phyloP scores from a whole-genome alignment of 2,329 filamentous ascomycete genomes.

The Trichoderma harzianum region DNA sequence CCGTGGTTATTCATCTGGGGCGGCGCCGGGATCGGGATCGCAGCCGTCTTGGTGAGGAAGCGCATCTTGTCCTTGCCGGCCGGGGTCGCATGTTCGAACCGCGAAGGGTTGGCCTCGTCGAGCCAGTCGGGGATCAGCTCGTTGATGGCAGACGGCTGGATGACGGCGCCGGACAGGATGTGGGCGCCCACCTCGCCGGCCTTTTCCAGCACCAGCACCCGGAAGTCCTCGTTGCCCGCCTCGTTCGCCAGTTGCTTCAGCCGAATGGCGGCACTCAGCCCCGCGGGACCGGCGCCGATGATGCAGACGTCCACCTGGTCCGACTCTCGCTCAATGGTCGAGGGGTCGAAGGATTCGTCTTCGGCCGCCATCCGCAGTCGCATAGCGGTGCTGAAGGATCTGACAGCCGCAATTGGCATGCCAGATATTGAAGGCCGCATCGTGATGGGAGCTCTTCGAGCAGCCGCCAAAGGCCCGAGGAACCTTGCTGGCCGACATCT shows the following conservation, averaged over 20 bases:
- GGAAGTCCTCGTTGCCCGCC: constrained; percentile 91
- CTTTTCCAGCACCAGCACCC: constrained; percentile 90
- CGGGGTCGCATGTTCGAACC: constrained; percentile 83
- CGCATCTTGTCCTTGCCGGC: constrained; percentile 85
- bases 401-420: constrained; percentile 24
- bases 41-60: constrained; percentile 77
- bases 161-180: constrained; percentile 91
- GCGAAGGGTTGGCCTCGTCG: constrained; percentile 78
- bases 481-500: constrained; percentile 28
- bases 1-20: constrained; percentile 98
- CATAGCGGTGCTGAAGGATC: constrained; percentile 37
- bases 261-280: constrained; percentile 86
- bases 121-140: constrained; percentile 95
- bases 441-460: constrained; percentile 22
- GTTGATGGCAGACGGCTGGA: constrained; percentile 82
- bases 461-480: constrained; percentile 25
- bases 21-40: constrained; percentile 80
- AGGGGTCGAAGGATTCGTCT: constrained; percentile 62
- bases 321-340: constrained; percentile 74
- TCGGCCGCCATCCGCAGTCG: constrained; percentile 28
- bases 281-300: constrained; percentile 91
- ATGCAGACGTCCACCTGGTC: constrained; percentile 97
- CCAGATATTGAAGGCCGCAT: constrained; percentile 22
- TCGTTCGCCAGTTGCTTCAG: constrained; percentile 94
- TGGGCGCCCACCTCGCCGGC: constrained; percentile 92